A percentile compares a stretch with the other conserved stretches of the same genome.
phyloP scores from a whole-genome alignment of 805 yeast genomes.

The Candida quercuum region DNA sequence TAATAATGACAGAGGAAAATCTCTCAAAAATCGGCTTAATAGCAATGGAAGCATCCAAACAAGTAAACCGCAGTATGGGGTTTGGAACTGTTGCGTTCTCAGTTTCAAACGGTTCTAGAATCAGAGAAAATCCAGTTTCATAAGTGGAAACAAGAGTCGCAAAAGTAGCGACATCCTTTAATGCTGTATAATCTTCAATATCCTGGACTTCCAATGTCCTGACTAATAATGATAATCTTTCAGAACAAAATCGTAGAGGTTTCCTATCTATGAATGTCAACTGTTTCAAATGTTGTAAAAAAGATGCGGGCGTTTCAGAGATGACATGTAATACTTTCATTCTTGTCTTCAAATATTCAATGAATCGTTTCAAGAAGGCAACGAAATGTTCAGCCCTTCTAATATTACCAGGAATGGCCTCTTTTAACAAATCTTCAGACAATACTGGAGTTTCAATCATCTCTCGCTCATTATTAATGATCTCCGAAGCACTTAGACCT shows the following conservation, averaged over 20 bases:
- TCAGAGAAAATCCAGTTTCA: constrained; percentile 86
- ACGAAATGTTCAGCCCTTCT: constrained; percentile 96
- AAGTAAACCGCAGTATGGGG: constrained; percentile 88
- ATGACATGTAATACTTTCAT: constrained; percentile 97
- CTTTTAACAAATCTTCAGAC: constrained; percentile 79
- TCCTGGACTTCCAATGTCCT: constrained; percentile 83
- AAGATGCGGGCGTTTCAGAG: constrained; percentile 95
- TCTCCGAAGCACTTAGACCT: constrained; percentile 81
- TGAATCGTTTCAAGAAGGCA: constrained; percentile 85
- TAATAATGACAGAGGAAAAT: constrained; percentile 86
- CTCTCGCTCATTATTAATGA: constrained; percentile 53
- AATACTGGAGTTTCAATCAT: constrained; percentile 86
- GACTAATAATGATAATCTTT: constrained; percentile 80
- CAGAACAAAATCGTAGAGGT: constrained; percentile 89
- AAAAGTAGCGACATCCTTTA: constrained; percentile 94
- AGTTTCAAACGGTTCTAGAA: constrained; percentile 92
- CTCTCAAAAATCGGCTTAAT: constrained; percentile 95
- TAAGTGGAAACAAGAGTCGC: constrained; percentile 95
- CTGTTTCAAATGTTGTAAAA: constrained; percentile 87
- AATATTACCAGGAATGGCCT: constrained; percentile 96
- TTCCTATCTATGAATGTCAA: constrained; percentile 88
- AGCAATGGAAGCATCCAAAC: constrained; percentile 96
- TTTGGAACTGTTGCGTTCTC: constrained; percentile 94
- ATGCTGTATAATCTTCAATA: constrained; percentile 86
- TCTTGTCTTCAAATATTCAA: constrained; percentile 91